Conservation (phyloP, 2,329 filamentous ascomycete species). For the Cladosporium sp. region DNA sequence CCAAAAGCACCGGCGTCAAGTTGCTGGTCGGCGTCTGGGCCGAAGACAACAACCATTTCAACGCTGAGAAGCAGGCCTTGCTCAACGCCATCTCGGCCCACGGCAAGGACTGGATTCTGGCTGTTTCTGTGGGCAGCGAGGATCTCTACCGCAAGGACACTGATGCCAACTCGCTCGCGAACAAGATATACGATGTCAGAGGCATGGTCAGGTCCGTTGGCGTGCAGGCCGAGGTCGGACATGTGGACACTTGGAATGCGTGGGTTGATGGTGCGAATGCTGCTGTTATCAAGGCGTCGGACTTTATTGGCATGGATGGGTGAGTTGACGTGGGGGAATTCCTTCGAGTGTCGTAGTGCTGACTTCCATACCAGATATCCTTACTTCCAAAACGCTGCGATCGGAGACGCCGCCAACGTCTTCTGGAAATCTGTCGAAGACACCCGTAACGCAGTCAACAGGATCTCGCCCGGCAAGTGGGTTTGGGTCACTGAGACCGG, state of each 20-base stretch:
- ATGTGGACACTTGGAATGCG: constrained; percentile 57
- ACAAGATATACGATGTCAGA: constrained; percentile 49
- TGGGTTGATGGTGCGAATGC: constrained; percentile 56
- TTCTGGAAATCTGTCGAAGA: constrained; percentile 45
- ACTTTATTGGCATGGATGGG: constrained; percentile 62
- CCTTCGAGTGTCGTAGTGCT: background rate
- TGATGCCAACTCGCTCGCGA: constrained; percentile 36
- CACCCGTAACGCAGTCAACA: constrained; percentile 41
- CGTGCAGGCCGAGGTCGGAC: constrained; percentile 52
- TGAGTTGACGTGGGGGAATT: constrained; percentile 19
- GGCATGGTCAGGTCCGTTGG: constrained; percentile 48
- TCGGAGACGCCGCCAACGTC: constrained; percentile 51
- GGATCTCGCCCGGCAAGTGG: constrained; percentile 31
- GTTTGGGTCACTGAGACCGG: constrained; percentile 41
- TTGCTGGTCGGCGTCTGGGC: constrained; percentile 64
- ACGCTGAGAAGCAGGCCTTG: constrained; percentile 58
- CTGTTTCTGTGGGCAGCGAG: constrained; percentile 63
- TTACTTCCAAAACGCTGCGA: constrained; percentile 59
- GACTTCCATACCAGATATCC: constrained; percentile 43
- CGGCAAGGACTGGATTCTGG: constrained; percentile 58
- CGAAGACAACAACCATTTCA: constrained; percentile 46
- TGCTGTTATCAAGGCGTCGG: constrained; percentile 57
- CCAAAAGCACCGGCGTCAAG: constrained; percentile 56
- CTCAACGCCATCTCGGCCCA: constrained; percentile 52
- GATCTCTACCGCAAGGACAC: constrained; percentile 59